Base-by-base conservation (phyloP, 148 eudicot species). In the Camellia japonica region DNA sequence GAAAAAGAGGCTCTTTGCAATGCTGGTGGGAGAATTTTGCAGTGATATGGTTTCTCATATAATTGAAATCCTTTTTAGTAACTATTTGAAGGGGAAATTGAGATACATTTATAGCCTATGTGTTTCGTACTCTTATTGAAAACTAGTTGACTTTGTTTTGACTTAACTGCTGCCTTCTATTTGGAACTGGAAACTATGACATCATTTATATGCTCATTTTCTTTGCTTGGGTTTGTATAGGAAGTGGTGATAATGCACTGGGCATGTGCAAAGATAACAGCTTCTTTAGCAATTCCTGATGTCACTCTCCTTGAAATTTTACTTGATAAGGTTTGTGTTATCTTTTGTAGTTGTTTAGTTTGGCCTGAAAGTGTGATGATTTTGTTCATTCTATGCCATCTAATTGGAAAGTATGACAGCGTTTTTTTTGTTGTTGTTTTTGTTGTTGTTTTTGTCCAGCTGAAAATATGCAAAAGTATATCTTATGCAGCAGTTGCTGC, bases 401-500 rank as follows among this genome's bases (percentile, higher is more conserved):
- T 23, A 15, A 41, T 49, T 63, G 52, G 47, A 15, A 43, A 41
- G 51, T 81, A 56, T 70, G 52, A 77, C 16, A 77, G 52, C 77
- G 68, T 68, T 47, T 52, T 42, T 1, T 74, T 43, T 72, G 23
- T 70, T 78, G n/a, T 16, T 70, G 68, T 15, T n/a, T 8, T 79
- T 30, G 12, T 74, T 65, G 56, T 84, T 46, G 75, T 20, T 46
- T 84, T 77, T 68, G 38, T 30, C 38, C 94, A 94, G 99, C 83
- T 96, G 80, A 94, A 85, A 87, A 74, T 96, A 82, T 93, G 94
- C 88, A 94, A 92, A 87, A 93, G 97, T 60, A 92, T 94, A 82
- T 95, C 97, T 80, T 96, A 92, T 88, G 99, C 99, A 77, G 91
- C 97, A 79, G 98, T 96, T 79, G 98, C 99, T 80, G 99, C 93